Conservation (phyloP, 2,329 filamentous ascomycete genomes). For the Nigrograna mackinnonii region DNA sequence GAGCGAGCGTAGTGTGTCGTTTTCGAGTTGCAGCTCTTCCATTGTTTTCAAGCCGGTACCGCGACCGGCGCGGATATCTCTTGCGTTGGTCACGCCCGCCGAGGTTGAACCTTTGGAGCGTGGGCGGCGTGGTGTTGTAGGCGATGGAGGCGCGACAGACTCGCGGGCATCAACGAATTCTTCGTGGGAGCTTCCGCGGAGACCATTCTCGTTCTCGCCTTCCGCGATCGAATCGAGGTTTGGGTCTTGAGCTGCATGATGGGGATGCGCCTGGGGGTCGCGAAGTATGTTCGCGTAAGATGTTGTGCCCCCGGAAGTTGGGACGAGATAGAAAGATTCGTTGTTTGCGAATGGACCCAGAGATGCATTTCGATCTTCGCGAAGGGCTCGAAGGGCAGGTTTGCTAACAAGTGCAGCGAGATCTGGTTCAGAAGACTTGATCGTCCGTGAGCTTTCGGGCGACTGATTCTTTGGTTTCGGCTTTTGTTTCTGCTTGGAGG, state of each 20-base stretch:
- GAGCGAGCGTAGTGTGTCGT: slow-evolving; percentile 80
- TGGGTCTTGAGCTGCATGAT: slow-evolving; percentile 53
- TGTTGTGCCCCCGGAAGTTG: slow-evolving; percentile 85
- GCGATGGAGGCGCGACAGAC: slow-evolving; percentile 55
- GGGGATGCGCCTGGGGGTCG: slow-evolving; percentile 31
- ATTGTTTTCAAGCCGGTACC: slow-evolving; percentile 63
- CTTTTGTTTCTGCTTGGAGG: slow-evolving; percentile 14
- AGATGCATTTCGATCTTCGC: slow-evolving; percentile 63
- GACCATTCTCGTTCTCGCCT: slow-evolving; percentile 41
- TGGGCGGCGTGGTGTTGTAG: slow-evolving; percentile 41
- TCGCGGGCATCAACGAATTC: slow-evolving; percentile 90
- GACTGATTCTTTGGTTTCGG: slow-evolving; percentile 10
- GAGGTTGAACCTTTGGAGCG: slow-evolving; percentile 25
- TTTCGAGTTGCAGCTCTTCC: slow-evolving; percentile 89
- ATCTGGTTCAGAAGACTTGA: slow-evolving; percentile 66
- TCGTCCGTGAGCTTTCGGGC: slow-evolving; percentile 31
- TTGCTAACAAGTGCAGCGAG: slow-evolving; percentile 82
- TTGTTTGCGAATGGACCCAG: slow-evolving; percentile 61
- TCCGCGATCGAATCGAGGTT: slow-evolving; percentile 38
- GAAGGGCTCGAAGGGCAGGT: slow-evolving; percentile 79
- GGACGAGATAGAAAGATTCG: slow-evolving; percentile 83
- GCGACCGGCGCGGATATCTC: slow-evolving; percentile 34
- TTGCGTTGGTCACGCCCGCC: slow-evolving; percentile 23
- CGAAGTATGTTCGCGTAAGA: slow-evolving; percentile 87
- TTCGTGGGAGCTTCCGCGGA: slow-evolving; percentile 52